These are phyloP conservation scores for Lasiosphaeria ovina DNA, from an alignment of 495 filamentous ascomycete genomes.

Conservation along the genomic window DNA sequence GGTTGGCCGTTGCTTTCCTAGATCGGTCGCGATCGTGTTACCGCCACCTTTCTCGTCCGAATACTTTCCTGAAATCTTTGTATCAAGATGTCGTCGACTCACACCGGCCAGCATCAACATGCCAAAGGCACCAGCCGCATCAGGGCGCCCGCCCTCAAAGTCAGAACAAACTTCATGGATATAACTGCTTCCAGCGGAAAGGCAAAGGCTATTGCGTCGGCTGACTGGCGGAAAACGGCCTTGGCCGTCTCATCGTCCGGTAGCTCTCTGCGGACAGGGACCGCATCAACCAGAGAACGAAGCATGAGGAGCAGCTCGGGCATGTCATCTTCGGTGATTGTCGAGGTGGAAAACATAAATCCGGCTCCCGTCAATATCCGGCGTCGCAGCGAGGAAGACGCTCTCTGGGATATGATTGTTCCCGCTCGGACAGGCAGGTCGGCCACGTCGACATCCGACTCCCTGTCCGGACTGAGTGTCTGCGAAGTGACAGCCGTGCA, in stretches of 20 bases:
- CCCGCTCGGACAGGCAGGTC: slow-evolving; percentile 21
- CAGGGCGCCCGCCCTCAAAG: slow-evolving; percentile 11
- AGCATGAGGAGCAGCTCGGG: slow-evolving; percentile 12
- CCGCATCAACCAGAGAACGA: neutral
- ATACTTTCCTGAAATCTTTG: neutral
- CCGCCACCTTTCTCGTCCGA: too few relatives aligned
- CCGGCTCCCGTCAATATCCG: slow-evolving; percentile 2
- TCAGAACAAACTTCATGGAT: slow-evolving; percentile 21
- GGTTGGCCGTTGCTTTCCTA: too few relatives aligned
- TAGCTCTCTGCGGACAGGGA: neutral
- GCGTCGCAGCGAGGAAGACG: slow-evolving; percentile 12
- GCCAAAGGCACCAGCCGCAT: slow-evolving; percentile 11
- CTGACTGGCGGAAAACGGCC: slow-evolving; percentile 31
- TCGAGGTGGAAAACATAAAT: slow-evolving; percentile 15
- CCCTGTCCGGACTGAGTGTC: neutral
- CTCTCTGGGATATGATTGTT: slow-evolving; percentile 22
- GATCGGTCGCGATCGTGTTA: too few relatives aligned
- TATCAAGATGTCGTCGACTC: slow-evolving; percentile 17
- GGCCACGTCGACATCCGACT: neutral
- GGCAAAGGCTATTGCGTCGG: slow-evolving; percentile 24
- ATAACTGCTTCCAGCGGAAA: slow-evolving; percentile 8
- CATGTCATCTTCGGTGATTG: neutral
- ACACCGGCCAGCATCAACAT: slow-evolving; percentile 5
- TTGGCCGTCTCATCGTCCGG: slow-evolving; percentile 10
- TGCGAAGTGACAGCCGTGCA: slow-evolving; percentile 15